Evolutionary conservation across 2,329 filamentous ascomycete genomes (phyloP).

Genomic region (Penicillium frequentans): DNA sequence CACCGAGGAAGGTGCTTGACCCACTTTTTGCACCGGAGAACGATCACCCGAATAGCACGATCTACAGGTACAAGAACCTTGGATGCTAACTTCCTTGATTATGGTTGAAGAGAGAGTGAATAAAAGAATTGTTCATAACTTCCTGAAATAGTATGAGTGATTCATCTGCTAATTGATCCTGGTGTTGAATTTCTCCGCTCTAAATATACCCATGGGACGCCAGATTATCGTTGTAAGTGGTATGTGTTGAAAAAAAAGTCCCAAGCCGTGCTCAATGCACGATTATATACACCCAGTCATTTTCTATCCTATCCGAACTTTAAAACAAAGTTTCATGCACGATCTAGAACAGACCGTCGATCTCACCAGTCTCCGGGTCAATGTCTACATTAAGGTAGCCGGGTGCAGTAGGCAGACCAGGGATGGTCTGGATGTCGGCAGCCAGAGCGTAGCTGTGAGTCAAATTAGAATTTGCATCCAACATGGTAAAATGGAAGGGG

Average conservation of each 20-base stretch:
- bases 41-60: slow-evolving; percentile 18
- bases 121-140: neutral
- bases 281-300: slow-evolving; percentile 19
- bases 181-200: slow-evolving; percentile 21
- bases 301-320: neutral
- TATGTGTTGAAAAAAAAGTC: slow-evolving; percentile 26
- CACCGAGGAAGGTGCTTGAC: slow-evolving; percentile 13
- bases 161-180: neutral
- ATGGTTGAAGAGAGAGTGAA: neutral
- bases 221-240: slow-evolving; percentile 14
- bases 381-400: slow-evolving; percentile 93
- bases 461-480: slow-evolving; percentile 9
- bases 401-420: slow-evolving; percentile 88
- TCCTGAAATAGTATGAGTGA: neutral
- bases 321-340: neutral
- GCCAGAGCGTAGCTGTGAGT: slow-evolving; percentile 76
- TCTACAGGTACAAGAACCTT: neutral
- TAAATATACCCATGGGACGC: slow-evolving; percentile 17
- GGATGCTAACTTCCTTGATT: neutral
- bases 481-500: neutral
- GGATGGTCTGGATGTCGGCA: slow-evolving; percentile 97
- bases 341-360: slow-evolving; percentile 80
- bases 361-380: slow-evolving; percentile 78
- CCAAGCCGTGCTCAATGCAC: neutral
- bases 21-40: slow-evolving; percentile 9